phyloP scores from a whole-genome alignment of 2,329 filamentous ascomycete genomes.

The Moelleriella libera region DNA sequence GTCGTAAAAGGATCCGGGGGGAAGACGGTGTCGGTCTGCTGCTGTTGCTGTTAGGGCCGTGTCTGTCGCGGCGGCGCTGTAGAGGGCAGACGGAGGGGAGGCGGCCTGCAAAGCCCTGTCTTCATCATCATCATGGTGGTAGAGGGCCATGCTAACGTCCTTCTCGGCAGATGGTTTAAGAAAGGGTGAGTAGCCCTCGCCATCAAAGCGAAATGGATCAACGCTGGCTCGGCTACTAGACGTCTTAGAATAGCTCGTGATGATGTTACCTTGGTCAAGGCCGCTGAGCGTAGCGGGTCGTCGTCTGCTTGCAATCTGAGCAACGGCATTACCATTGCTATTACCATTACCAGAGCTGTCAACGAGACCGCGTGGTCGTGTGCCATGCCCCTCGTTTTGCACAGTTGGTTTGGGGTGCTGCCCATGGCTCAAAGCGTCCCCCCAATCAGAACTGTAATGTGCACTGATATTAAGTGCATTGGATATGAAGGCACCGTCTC shows the following conservation, averaged over 20 bases:
- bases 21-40: not conserved
- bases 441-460: too few relatives aligned
- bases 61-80: not conserved
- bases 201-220: constrained; percentile 33
- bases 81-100: constrained; percentile 5
- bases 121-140: constrained; percentile 8
- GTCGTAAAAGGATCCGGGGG: constrained; percentile 19
- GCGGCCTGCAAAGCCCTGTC: constrained; percentile 1
- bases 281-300: constrained; percentile 3
- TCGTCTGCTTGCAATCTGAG: not conserved
- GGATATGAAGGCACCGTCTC: too few relatives aligned
- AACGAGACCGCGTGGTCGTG: not conserved
- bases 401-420: too few relatives aligned
- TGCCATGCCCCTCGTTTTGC: not conserved
- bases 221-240: constrained; percentile 18
- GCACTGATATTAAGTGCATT: too few relatives aligned
- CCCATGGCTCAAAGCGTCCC: too few relatives aligned
- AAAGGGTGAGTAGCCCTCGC: constrained; percentile 20
- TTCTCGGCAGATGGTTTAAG: constrained; percentile 23
- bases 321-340: not conserved
- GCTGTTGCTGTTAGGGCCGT: not conserved
- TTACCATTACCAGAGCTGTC: not conserved
- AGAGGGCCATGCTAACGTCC: constrained; percentile 27
- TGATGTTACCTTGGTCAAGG: constrained; percentile 3
- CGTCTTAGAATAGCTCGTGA: constrained; percentile 12